Base-by-base conservation (phyloP, 148 eudicot species). In the Camellia granthamiana region DNA sequence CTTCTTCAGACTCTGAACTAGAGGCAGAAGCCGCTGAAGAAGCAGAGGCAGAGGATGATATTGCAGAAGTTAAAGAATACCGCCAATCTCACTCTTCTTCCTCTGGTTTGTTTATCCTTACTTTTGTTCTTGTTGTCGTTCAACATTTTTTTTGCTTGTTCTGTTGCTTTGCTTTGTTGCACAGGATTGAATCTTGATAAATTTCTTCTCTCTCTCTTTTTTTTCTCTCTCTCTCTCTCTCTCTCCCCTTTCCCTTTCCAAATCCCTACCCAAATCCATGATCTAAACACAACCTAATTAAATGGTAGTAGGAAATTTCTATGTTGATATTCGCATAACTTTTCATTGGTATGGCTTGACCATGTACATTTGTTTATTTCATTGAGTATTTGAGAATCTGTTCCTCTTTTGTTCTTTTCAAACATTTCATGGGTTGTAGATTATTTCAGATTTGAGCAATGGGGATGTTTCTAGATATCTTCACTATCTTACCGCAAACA, bases 1-100 rank as follows among this genome's bases (percentile, higher is more conserved):
- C 98, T 12, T 89, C 89, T 13, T 87, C 90, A 5, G 97, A 87
- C 59, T 92, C 95, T 6, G 93, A 94, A 51, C 59, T 84, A 41
- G 96, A 91, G 75, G 86, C 81, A 44, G 91, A 89, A 72, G 76
- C 77, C 16, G 23, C 81, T 19, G 88, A 81, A 56, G 89, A 85
- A 77, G 63, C 87, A 18, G 89, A 87, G 19, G 80, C 66, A 44
- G 87, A 81, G 43, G 90, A 84, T 5, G 87, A 47, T 67, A 84
- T 61, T 73, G 74, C 72, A 43, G 71, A 78, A 73, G 80, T 60
- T 63, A 84, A 67, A 73, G 83, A 79, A 77, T 55, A 82, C 64
- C 81, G 77, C 19, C 81, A 79, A 38, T 83, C 89, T 47, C 77
- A 79, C 16, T 85, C 88, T 19, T 88, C 89, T 66, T 87, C 92